Evolutionary conservation across 768 basidiomycete genomes (phyloP), one percentile per base, ranked within the genome.

Genomic region (Collybiopsis luxurians): DNA sequence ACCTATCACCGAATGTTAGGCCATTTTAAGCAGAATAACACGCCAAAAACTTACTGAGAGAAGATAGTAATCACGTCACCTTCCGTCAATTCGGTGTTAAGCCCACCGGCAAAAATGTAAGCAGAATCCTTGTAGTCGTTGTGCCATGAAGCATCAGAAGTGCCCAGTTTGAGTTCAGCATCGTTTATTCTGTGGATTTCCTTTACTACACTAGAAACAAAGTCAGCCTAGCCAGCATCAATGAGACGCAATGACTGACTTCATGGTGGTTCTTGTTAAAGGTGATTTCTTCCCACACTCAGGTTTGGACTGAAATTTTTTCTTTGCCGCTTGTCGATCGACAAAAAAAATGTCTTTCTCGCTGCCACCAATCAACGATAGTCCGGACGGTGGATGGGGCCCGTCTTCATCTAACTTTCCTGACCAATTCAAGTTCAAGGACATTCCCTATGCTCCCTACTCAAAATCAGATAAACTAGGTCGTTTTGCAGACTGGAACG

Each of bases 401-500:
- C 92, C 94, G 5, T 84, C 88, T 3, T 82, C 87, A 0, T 80
- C 76, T 2, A 89, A 90, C 70, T 76, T 95, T 21, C 95, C 96
- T 1, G 79, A 89, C 44, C 87, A 93, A 61, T 98, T 96, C 76
- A 95, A 95, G 74, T 97, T 97, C 82, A 94, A 92, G 73, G 97
- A 98, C 65, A 97, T 98, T 59, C 97, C 97, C 45, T 99, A 98
- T 68, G 95, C 96, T 0, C 95, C 95, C 4, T 98, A 92, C 81
- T 94, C 94, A 74, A 99, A 99, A 84, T 87, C 92, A 36, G 97
- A 99, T 80, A 98, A 98, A 73, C 87, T 99, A 55, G 94, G 93
- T 53, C 88, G 96, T 53, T 91, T 99, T 67, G 96, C 96, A 47
- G 96, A 99, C 77, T 99, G 96, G 95, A 92, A 93, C 72, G 91